Percentiles rank a stretch among this genome's conserved stretches.
Evolutionary conservation across 495 filamentous ascomycete genomes (phyloP).

Genomic region (Tuber calosporum): DNA sequence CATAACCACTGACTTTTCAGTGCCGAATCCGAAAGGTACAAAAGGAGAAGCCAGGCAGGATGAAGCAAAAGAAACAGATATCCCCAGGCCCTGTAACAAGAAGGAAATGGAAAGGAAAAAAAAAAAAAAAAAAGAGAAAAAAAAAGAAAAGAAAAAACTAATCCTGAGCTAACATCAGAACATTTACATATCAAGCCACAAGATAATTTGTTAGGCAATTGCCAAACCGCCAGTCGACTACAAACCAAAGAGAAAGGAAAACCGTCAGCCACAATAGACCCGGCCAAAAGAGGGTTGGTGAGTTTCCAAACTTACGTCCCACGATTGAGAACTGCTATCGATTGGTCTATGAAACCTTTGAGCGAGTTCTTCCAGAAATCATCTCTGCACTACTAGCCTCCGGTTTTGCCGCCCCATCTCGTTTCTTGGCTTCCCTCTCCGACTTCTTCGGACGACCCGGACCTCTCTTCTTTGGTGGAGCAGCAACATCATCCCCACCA

Average conservation of each 20-base stretch:
- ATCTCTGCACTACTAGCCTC: slow-evolving; percentile 31
- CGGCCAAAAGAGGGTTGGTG: background rate
- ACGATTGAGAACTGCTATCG: background rate
- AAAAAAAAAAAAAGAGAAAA: background rate
- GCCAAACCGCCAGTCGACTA: background rate
- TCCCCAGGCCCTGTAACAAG: background rate
- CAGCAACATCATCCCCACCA: slow-evolving; percentile 25
- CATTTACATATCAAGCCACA: slow-evolving; percentile 1
- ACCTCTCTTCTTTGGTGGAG: slow-evolving; percentile 43
- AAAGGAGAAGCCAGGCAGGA: background rate
- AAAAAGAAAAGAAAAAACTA: background rate
- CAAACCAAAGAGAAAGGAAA: background rate
- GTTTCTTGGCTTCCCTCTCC: slow-evolving; percentile 34
- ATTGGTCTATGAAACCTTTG: slow-evolving; percentile 23
- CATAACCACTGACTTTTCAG: background rate
- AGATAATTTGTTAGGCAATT: background rate
- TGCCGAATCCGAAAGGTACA: background rate
- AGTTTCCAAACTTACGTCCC: background rate
- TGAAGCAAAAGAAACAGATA: background rate
- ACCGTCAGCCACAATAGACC: background rate
- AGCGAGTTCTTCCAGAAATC: slow-evolving; percentile 36
- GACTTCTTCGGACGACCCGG: slow-evolving; percentile 47
- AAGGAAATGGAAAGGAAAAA: background rate
- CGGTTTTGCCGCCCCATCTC: slow-evolving; percentile 31
- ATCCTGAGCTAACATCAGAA: background rate